Evolutionary conservation across 345 rosid genomes (phyloP), one percentile per base, ranked within the genome.

Genomic region (Camelina neglecta): DNA sequence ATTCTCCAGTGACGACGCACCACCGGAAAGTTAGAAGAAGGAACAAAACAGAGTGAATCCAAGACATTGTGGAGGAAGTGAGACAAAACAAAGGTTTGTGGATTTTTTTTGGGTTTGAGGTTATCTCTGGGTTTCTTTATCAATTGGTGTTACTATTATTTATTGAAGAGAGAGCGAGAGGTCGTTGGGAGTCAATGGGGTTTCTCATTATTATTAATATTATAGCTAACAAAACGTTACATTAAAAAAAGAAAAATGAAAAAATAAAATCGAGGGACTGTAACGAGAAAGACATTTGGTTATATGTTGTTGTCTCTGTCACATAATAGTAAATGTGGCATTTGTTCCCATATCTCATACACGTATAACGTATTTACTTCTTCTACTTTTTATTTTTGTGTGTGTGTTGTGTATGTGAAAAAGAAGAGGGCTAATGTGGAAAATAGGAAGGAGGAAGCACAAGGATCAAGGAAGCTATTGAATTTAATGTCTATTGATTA

Each of bases 301-400:
- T 62, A 69, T 69, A 69, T 55, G 80, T 69, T 76, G 80, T 69
- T 69, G 71, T 76, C 80, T 76, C 75, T 69, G 80, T 69, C 80
- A 76, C 59, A 61, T 13, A 67, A 29, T 53, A 53, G 50, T 76
- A 61, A 76, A 76, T 62, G 80, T 76, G 65, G 65, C 75, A n/a
- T 69, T 76, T 76, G 75, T 62, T 76, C 75, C 75, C 42, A 69
- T 53, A 61, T 69, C 58, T 24, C 29, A 69, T 69, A 59, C 69
- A 75, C 79, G 73, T 75, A 75, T 49, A 59, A 75, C 79, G 73
- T 75, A 75, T 49, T 67, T 48, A 23, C 7, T 61, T 49, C 20
- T n/a, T 44, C 48, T 1, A 44, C n/a, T 12, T 44, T 44, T 12
- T 4, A 4, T 12, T 44, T 44, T 5, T 13, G 38, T 35, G 9